Conservation (phyloP, 257 asterid species). For the Nicotiana sylvestris region DNA sequence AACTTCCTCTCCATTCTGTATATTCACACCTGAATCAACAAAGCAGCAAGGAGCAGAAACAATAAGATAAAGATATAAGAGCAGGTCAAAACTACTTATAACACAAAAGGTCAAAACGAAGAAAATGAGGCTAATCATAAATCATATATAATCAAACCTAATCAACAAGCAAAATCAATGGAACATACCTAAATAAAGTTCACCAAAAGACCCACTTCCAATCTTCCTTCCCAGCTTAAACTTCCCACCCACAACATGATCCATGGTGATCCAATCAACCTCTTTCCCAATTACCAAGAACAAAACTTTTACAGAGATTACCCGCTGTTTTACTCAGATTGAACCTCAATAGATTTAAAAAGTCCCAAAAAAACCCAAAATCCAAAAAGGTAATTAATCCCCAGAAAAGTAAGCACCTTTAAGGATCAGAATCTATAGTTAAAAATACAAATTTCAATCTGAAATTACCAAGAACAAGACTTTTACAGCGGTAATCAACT, state of each 20-base stretch:
- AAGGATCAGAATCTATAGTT: not conserved
- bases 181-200: constrained; percentile 73
- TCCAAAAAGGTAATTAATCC: not conserved
- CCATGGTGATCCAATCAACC: constrained; percentile 39
- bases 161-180: not conserved
- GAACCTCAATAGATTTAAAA: not conserved
- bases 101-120: not conserved
- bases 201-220: constrained; percentile 98
- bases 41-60: not conserved
- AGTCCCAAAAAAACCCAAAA: not conserved
- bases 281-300: not conserved
- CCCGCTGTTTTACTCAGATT: constrained; percentile 7
- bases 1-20: constrained; percentile 92
- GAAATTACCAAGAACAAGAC: not conserved
- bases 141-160: constrained; percentile 5
- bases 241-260: constrained; percentile 83
- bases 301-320: not conserved
- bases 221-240: constrained; percentile 95
- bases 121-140: not conserved
- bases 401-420: not conserved
- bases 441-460: not conserved
- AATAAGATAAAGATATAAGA: not conserved
- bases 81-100: not conserved
- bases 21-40: constrained; percentile 59
- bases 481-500: constrained; percentile 1